A percentile compares a stretch with the other conserved stretches of the same genome.
Conservation (phyloP, 2,329 filamentous ascomycete species). For the Alternaria arborescens region DNA sequence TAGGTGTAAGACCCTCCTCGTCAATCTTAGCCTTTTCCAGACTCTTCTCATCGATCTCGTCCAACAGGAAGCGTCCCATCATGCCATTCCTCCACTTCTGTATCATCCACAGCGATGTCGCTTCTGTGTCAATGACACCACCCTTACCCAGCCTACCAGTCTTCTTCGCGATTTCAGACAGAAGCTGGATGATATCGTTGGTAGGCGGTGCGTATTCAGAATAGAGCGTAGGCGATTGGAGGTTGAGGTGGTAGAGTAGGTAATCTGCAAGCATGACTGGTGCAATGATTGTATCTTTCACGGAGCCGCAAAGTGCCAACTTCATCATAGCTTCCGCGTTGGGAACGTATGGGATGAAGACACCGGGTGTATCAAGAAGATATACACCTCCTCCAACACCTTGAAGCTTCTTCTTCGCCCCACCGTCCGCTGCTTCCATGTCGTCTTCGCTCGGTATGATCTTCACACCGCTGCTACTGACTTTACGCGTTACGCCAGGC, state of each 20-base stretch:
- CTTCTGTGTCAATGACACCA: constrained; percentile 73
- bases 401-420: constrained; percentile 33
- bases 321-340: constrained; percentile 92
- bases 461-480: constrained; percentile 78
- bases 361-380: constrained; percentile 89
- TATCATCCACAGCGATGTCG: constrained; percentile 80
- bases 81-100: constrained; percentile 81
- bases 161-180: constrained; percentile 74
- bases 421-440: constrained; percentile 39
- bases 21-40: constrained; percentile 62
- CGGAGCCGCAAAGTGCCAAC: constrained; percentile 86
- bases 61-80: constrained; percentile 80
- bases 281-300: constrained; percentile 87
- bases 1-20: constrained; percentile 60
- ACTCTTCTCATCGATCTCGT: constrained; percentile 72
- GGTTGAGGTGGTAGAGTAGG: constrained; percentile 84
- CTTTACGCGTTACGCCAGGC: constrained; percentile 87
- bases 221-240: constrained; percentile 70
- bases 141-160: constrained; percentile 80
- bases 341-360: constrained; percentile 91
- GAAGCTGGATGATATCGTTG: constrained; percentile 79
- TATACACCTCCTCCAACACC: constrained; percentile 70
- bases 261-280: constrained; percentile 86
- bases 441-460: constrained; percentile 67
- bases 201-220: constrained; percentile 76